Conservation (phyloP, 1,284 basidiomycete genomes). For the Porogramme epimiltina region DNA sequence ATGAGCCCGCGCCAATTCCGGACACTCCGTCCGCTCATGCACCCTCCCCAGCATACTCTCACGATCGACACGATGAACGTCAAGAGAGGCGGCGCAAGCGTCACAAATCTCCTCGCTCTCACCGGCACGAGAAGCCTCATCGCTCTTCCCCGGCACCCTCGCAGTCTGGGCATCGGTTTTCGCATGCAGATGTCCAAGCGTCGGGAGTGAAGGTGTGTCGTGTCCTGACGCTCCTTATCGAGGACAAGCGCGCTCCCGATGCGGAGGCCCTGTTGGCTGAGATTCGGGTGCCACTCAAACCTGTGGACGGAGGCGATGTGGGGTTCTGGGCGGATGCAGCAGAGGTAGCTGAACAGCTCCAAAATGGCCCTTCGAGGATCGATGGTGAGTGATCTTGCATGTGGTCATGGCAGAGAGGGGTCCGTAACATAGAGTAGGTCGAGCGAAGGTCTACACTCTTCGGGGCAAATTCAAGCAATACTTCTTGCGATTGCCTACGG, state of each 20-base stretch:
- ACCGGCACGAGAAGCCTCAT: conserved; percentile 3
- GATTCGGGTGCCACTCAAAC: conserved; percentile 56
- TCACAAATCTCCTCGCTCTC: conserved; percentile 5
- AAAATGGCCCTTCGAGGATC: conserved; percentile 63
- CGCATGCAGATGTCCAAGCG: not conserved
- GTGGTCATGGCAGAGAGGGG: not conserved
- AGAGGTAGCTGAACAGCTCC: conserved; percentile 59
- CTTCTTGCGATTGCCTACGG: conserved; percentile 61
- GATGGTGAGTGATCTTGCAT: conserved; percentile 49
- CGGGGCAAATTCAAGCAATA: conserved; percentile 72
- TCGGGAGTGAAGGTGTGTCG: conserved; percentile 25
- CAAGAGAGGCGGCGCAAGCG: conserved; percentile 13
- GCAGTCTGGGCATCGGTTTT: not conserved
- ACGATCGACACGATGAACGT: not conserved
- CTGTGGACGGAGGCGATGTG: conserved; percentile 45
- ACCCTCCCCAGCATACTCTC: not conserved
- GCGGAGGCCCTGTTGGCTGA: conserved; percentile 65
- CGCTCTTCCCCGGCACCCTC: not conserved
- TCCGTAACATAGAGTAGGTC: conserved; percentile 42
- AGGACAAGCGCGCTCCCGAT: conserved; percentile 54
- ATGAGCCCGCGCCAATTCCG: conserved; percentile 5
- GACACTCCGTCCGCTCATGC: conserved; percentile 6
- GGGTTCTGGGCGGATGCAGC: conserved; percentile 72
- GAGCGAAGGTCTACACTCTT: conserved; percentile 66
- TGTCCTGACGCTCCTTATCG: conserved; percentile 66